Conservation (phyloP, 2,329 filamentous ascomycete genomes). For the Fusarium duplospermum region DNA sequence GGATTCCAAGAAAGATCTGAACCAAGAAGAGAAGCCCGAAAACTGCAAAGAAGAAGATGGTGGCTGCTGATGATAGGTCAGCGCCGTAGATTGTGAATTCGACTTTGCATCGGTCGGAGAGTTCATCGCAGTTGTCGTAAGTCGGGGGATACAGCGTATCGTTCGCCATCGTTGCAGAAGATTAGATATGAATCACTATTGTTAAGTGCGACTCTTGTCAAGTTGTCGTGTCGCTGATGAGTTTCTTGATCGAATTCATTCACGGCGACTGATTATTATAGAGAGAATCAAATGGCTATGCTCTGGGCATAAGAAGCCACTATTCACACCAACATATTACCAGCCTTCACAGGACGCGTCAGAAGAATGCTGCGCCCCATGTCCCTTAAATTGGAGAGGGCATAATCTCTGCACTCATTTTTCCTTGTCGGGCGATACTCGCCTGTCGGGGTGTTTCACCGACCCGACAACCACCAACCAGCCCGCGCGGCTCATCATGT, state of each 20-base stretch:
- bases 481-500: neutral
- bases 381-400: neutral
- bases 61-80: conserved; percentile 32
- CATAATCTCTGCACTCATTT: neutral
- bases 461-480: neutral
- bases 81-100: conserved; percentile 41
- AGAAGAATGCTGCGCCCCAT: neutral
- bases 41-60: conserved; percentile 48
- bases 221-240: neutral
- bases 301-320: neutral
- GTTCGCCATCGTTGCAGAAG: neutral
- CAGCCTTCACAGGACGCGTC: neutral
- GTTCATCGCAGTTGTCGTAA: conserved; percentile 32
- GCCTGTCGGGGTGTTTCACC: neutral
- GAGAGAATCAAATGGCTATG: neutral
- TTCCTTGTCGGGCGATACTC: neutral
- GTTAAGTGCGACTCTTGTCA: neutral
- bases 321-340: neutral
- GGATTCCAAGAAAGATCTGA: conserved; percentile 48
- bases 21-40: conserved; percentile 50
- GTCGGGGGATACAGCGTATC: neutral
- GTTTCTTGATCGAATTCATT: neutral
- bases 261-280: neutral
- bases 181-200: no score
- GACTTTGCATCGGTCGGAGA: conserved; percentile 41